phyloP scores from a whole-genome alignment of 2,329 filamentous ascomycete species.

The Seiridium unicorne region DNA sequence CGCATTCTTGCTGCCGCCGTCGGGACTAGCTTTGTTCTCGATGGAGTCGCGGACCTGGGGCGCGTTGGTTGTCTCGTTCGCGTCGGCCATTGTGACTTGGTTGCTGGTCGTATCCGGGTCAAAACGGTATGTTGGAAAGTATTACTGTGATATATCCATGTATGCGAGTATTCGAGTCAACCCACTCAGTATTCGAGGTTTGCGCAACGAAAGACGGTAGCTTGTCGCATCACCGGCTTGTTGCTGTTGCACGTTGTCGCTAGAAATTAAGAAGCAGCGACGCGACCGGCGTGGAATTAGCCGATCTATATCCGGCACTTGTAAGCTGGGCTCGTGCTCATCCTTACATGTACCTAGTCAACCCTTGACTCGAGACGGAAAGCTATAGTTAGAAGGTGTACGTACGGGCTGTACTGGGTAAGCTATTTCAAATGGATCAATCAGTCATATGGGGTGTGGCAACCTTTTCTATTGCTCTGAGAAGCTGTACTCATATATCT shows the following conservation, averaged over 20 bases:
- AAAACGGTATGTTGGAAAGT: not conserved
- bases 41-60: conserved; percentile 50
- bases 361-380: not conserved
- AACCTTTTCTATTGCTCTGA: no score
- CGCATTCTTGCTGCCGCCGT: not conserved
- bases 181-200: not conserved
- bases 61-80: conserved; percentile 36
- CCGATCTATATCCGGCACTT: not conserved
- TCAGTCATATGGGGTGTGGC: no score
- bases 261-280: not conserved
- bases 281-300: not conserved
- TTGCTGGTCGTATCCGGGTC: not conserved
- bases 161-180: no score
- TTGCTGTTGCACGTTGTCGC: not conserved
- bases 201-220: not conserved
- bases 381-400: no score
- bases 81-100: conserved; percentile 20
- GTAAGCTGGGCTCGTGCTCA: not conserved
- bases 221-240: not conserved
- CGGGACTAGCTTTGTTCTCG: conserved; percentile 36
- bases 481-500: no score
- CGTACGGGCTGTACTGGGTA: no score
- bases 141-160: not conserved
- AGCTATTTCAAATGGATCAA: no score
- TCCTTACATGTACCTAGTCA: not conserved